Conservation (phyloP, 2,329 filamentous ascomycete genomes). For the Aureobasidium musti region DNA sequence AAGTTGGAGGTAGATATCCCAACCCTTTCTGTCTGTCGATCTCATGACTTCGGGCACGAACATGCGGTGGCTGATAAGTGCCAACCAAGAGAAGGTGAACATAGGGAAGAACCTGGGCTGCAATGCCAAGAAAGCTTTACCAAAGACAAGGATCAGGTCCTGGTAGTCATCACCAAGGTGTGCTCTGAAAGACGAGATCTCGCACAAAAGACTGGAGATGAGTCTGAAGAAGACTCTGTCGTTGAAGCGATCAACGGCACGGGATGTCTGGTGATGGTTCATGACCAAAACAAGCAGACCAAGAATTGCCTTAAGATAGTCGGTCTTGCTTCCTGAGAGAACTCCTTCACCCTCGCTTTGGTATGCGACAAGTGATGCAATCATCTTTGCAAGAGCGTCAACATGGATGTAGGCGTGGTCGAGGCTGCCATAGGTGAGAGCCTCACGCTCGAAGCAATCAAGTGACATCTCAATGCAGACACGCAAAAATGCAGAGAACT, state of each 20-base stretch:
- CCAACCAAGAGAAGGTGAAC: constrained; percentile 84
- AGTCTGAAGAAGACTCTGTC: constrained; percentile 90
- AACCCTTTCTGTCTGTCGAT: constrained; percentile 68
- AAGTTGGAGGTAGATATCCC: constrained; percentile 72
- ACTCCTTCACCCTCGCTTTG: constrained; percentile 63
- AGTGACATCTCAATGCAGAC: constrained; percentile 78
- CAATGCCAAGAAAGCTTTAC: constrained; percentile 68
- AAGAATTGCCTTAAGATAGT: constrained; percentile 75
- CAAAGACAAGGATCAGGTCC: constrained; percentile 68
- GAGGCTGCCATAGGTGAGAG: constrained; percentile 60
- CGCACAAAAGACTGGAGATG: constrained; percentile 79
- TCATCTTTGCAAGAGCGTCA: constrained; percentile 80
- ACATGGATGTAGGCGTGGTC: constrained; percentile 64
- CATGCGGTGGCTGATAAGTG: constrained; percentile 77
- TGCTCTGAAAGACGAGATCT: constrained; percentile 52
- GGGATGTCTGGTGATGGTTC: constrained; percentile 79
- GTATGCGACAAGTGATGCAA: constrained; percentile 73
- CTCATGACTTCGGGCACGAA: constrained; percentile 79
- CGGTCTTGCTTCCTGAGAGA: constrained; percentile 63
- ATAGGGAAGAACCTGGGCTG: constrained; percentile 76
- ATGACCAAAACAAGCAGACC: constrained; percentile 77
- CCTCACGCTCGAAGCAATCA: constrained; percentile 72
- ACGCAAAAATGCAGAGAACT: constrained; percentile 77
- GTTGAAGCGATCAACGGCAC: constrained; percentile 75
- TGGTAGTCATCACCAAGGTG: constrained; percentile 35